Conservation (phyloP, 1,284 basidiomycete species). For the Malassezia equina region DNA sequence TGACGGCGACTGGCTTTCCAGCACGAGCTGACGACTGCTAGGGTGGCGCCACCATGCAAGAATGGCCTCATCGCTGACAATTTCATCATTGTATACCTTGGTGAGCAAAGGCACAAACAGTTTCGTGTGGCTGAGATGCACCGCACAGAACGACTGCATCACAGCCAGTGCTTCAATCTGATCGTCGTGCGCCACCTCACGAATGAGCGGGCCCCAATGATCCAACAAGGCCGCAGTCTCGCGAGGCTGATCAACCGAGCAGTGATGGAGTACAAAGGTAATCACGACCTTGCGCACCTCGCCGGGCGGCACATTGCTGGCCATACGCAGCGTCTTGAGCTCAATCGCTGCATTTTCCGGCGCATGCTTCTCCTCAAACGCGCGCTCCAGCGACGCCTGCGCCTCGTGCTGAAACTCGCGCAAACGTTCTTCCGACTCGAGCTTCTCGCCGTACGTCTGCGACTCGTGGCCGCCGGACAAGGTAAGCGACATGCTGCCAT, state of each 20-base stretch:
- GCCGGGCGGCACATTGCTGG: conserved; percentile 70
- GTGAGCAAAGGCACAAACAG: conserved; percentile 49
- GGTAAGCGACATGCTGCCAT: conserved; percentile 26
- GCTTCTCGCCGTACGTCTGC: conserved; percentile 31
- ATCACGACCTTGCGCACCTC: conserved; percentile 70
- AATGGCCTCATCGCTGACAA: conserved; percentile 49
- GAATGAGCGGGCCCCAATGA: conserved; percentile 49
- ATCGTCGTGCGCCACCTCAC: conserved; percentile 45
- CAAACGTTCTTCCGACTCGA: conserved; percentile 27
- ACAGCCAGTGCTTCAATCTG: conserved; percentile 47
- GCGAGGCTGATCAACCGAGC: conserved; percentile 28
- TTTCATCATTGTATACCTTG: conserved; percentile 50
- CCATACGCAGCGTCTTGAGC: conserved; percentile 86
- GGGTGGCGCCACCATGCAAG: conserved; percentile 49
- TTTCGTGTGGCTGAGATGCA: conserved; percentile 18
- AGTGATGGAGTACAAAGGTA: conserved; percentile 44
- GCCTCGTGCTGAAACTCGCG: conserved; percentile 69
- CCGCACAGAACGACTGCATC: conserved; percentile 38
- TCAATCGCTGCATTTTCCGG: conserved; percentile 84
- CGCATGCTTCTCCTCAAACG: conserved; percentile 78
- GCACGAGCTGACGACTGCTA: conserved; percentile 8
- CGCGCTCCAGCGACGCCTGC: conserved; percentile 68
- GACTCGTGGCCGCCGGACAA: conserved; percentile 19
- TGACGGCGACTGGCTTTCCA: conserved; percentile 11
- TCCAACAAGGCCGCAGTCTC: conserved; percentile 37